These are phyloP conservation scores for Wickerhamiella azymoides DNA, from an alignment of 805 yeast species.

Conservation along the genomic window DNA sequence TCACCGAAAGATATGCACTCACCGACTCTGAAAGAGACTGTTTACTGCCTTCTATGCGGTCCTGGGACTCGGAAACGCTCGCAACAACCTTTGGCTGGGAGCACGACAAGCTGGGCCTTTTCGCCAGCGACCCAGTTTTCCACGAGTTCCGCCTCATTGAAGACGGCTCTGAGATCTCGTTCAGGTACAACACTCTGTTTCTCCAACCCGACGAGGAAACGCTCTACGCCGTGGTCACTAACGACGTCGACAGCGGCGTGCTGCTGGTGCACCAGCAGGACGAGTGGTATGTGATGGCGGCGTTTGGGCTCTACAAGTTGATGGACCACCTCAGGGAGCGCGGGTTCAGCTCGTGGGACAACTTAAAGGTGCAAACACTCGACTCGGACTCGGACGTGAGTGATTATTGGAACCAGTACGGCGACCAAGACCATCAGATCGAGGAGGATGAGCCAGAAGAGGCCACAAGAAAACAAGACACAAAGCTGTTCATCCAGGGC, in stretches of 20 bases:
- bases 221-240: slow-evolving; percentile 11
- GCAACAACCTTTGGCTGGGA: slow-evolving; percentile 4
- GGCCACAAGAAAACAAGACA: background rate
- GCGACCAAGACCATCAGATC: slow-evolving; percentile 4
- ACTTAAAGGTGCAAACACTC: background rate
- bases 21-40: background rate
- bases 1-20: background rate
- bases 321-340: slow-evolving; percentile 5
- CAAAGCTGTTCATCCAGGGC: slow-evolving; percentile 1
- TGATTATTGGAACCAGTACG: slow-evolving; percentile 14
- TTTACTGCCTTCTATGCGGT: slow-evolving; percentile 1
- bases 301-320: slow-evolving; percentile 5
- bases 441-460: background rate
- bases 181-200: slow-evolving; percentile 4
- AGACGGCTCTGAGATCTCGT: background rate
- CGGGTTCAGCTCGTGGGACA: background rate
- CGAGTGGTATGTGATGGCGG: slow-evolving; percentile 16
- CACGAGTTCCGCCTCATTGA: slow-evolving; percentile 4
- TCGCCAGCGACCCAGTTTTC: slow-evolving; percentile 1
- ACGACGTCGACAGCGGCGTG: slow-evolving; percentile 8
- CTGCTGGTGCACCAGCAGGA: slow-evolving; percentile 10
- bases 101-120: slow-evolving; percentile 1
- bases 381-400: slow-evolving; percentile 8
- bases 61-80: slow-evolving; percentile 3
- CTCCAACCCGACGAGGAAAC: slow-evolving; percentile 13